Evolutionary conservation across 805 yeast species (phyloP).

Genomic region (Sugiyamaella smithiae): DNA sequence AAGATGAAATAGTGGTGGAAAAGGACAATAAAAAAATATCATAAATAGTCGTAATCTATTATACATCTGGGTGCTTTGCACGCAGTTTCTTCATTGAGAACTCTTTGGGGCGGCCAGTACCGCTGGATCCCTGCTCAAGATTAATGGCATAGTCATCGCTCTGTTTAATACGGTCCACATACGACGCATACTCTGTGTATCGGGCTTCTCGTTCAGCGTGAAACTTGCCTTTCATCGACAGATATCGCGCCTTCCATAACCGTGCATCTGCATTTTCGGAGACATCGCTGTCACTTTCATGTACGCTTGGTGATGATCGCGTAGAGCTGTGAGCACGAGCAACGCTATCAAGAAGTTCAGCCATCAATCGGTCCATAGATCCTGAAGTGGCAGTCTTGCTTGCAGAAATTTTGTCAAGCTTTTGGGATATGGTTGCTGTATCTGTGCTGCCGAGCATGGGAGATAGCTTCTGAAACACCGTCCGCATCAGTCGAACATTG

Average conservation of each 20-base stretch:
- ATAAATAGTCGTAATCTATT: not conserved
- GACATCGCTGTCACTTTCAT: not conserved
- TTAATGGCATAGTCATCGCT: slow-evolving; percentile 11
- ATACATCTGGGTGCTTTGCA: not conserved
- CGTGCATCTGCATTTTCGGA: slow-evolving; percentile 5
- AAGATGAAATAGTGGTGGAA: no score
- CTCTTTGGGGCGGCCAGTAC: not conserved
- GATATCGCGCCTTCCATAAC: slow-evolving; percentile 11
- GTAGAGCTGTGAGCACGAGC: not conserved
- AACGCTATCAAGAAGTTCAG: not conserved
- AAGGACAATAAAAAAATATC: not conserved
- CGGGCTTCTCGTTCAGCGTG: slow-evolving; percentile 15
- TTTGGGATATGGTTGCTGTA: not conserved
- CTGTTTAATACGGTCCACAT: slow-evolving; percentile 10
- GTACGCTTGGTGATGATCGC: not conserved
- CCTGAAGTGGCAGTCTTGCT: not conserved
- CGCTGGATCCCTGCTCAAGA: not conserved
- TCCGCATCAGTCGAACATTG: slow-evolving; percentile 2
- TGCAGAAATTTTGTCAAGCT: not conserved
- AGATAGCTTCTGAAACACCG: slow-evolving; percentile 5
- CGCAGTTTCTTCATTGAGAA: slow-evolving; percentile 1
- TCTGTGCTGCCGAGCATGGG: slow-evolving; percentile 10
- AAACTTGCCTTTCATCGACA: slow-evolving; percentile 15
- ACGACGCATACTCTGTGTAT: slow-evolving; percentile 11
- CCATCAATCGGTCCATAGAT: slow-evolving; percentile 9